Base-by-base conservation (phyloP, 257 asterid genomes). In the Eustoma russellianum region DNA sequence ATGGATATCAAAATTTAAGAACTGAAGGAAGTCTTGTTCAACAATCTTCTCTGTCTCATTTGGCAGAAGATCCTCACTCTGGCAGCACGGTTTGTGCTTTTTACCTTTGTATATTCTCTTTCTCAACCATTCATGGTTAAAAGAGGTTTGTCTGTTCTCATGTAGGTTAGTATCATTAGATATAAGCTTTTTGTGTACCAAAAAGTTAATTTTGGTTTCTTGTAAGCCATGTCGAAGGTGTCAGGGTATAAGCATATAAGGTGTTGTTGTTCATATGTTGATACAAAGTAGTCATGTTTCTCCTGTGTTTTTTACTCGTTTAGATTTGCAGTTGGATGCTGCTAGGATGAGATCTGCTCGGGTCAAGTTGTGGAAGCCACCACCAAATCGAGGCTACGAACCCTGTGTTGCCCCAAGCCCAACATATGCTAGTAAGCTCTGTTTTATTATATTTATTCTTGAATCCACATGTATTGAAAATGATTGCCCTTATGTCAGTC, bases 301-400 rank as follows among this genome's bases (percentile, higher is more conserved):
- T 75, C 68, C 78, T 83, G 58, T 77, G 77, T 79, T 71, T 8
- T 85, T 83, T 83, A 85, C 97, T 75, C 85, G 64, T 71, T 82
- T 83, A 83, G 88, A 79, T 69, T 79, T 89, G 83, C 97, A 86
- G 94, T 79, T 75, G 77, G 78, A 71, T 65, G 85, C 65, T 51
- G 85, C 74, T 50, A 76, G 53, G 18, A 46, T 62, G 67, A 74
- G 60, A 53, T 70, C 61, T 61, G 75, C 76, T 57, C 34, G 61
- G 46, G 72, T 70, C 52, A 79, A 79, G 80, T 64, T 86, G 66
- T 86, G 98, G 96, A 86, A 80, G 70, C 86, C 68, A 2, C 89
- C 86, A 16, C 88, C 95, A 16, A 78, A 86, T 59, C 67, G 74
- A 63, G 91, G 73, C 68, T 90, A 76, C 64, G 77, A 76, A 30